Conservation (phyloP, 768 basidiomycete genomes). For the Boletus sp. region DNA sequence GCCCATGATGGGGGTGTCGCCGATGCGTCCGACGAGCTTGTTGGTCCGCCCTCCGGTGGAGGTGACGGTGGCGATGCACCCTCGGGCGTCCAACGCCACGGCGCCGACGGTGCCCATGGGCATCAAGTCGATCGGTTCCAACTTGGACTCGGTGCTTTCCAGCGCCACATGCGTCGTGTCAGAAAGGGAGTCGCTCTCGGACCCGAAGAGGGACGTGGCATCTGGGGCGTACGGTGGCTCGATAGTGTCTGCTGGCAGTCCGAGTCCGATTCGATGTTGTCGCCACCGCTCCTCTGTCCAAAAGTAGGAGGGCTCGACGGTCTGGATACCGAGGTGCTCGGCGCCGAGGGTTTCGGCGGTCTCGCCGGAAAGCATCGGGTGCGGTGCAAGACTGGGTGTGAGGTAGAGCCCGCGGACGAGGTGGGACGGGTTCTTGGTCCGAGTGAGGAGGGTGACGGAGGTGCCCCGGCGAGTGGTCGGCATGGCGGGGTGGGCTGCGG, state of each 20-base stretch:
- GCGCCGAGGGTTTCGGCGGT: constrained; percentile 62
- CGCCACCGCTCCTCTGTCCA: constrained; percentile 74
- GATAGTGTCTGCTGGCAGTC: constrained; percentile 65
- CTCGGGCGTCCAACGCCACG: constrained; percentile 71
- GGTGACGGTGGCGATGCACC: constrained; percentile 70
- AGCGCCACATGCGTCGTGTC: constrained; percentile 19
- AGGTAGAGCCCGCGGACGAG: constrained; percentile 72
- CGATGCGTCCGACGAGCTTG: constrained; percentile 79
- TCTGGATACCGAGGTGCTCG: constrained; percentile 46
- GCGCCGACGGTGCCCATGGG: constrained; percentile 85
- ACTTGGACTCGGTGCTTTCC: constrained; percentile 4
- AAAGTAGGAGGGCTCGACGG: constrained; percentile 77
- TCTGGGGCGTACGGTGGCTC: constrained; percentile 31
- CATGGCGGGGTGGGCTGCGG: constrained; percentile 59
- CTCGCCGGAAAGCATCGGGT: constrained; percentile 67
- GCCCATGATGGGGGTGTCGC: constrained; percentile 79
- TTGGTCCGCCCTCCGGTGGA: constrained; percentile 85
- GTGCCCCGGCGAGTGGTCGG: constrained; percentile 59
- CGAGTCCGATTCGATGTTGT: constrained; percentile 72
- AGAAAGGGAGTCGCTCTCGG: constrained; percentile 11
- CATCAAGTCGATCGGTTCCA: constrained; percentile 48
- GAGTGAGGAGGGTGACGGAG: constrained; percentile 64
- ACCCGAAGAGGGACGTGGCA: not conserved
- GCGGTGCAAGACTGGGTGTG: constrained; percentile 56
- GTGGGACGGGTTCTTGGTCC: constrained; percentile 68